These are phyloP conservation scores for Oryza glaberrima DNA, from an alignment of 176 grass and related monocot species.

Conservation along the genomic window DNA sequence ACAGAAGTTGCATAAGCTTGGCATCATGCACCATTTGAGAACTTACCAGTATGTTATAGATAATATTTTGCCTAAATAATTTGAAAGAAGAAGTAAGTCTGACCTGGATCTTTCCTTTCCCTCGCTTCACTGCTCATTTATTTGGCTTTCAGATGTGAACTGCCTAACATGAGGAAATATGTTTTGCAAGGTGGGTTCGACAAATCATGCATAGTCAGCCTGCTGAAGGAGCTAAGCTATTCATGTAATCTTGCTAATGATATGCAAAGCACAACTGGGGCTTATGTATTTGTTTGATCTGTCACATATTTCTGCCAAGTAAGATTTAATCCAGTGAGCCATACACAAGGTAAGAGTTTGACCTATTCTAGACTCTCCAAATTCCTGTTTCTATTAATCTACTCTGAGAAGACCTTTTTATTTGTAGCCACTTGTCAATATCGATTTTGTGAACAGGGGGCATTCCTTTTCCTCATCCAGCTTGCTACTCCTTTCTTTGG, in stretches of 20 bases:
- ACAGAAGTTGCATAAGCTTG: conserved; percentile 15
- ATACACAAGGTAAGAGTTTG: conserved; percentile 22
- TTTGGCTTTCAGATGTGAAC: conserved; percentile 30
- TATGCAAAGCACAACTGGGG: neutral
- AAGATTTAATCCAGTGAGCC: conserved; percentile 24
- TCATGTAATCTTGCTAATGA: conserved; percentile 36
- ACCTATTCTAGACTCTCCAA: conserved; percentile 20
- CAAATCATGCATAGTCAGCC: conserved; percentile 1
- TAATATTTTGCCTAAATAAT: conserved; percentile 13
- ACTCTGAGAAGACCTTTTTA: conserved; percentile 31
- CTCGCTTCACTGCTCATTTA: neutral
- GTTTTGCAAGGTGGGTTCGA: conserved; percentile 14
- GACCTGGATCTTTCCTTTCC: conserved; percentile 20
- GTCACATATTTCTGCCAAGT: conserved; percentile 12
- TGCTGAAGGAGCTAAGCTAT: conserved; percentile 19
- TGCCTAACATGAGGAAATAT: conserved; percentile 13
- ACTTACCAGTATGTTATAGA: neutral
- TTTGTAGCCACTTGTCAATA: neutral
- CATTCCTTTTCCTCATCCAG: neutral
- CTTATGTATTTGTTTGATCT: conserved; percentile 22
- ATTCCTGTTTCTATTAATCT: conserved; percentile 22
- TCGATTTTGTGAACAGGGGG: neutral
- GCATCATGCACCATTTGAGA: conserved; percentile 29
- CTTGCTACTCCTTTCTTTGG: neutral
- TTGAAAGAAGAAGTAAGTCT: conserved; percentile 21